Conservation (phyloP, 2,329 filamentous ascomycete species). For the Atkinsonella hypoxylon region DNA sequence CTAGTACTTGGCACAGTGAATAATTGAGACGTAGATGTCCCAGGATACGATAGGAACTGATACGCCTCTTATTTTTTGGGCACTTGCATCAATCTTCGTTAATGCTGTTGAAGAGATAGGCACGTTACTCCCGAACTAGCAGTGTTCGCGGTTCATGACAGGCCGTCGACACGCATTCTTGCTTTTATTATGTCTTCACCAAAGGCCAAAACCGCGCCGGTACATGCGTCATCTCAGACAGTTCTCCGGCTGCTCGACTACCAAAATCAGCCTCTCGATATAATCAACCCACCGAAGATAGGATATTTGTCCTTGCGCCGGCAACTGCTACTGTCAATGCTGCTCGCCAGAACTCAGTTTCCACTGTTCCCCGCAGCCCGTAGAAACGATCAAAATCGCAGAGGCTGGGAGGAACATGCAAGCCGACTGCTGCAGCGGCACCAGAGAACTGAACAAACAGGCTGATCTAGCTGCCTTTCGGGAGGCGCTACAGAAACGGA, state of each 20-base stretch:
- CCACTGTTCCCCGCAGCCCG: slow-evolving; percentile 3
- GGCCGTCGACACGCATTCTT: background rate
- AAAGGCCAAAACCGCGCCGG: background rate
- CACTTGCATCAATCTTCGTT: no score
- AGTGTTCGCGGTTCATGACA: background rate
- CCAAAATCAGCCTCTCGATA: slow-evolving; percentile 6
- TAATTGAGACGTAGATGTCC: no score
- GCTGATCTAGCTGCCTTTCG: background rate
- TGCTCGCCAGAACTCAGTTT: slow-evolving; percentile 2
- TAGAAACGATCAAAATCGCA: slow-evolving; percentile 4
- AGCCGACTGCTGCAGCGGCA: slow-evolving; percentile 2
- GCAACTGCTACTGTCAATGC: slow-evolving; percentile 3
- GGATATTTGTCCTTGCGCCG: slow-evolving; percentile 4
- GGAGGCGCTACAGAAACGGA: background rate
- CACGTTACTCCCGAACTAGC: background rate
- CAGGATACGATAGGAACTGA: no score
- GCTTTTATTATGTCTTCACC: background rate
- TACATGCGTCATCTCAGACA: slow-evolving; percentile 6
- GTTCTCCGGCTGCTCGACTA: slow-evolving; percentile 9
- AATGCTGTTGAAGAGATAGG: no score
- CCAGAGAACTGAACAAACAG: slow-evolving; percentile 3
- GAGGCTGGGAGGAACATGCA: slow-evolving; percentile 6
- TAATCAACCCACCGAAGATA: slow-evolving; percentile 5
- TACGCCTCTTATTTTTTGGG: no score
- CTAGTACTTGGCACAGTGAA: no score